Evolutionary conservation across 1,284 basidiomycete species (phyloP).

Genomic region (Rugosomyces carneus): DNA sequence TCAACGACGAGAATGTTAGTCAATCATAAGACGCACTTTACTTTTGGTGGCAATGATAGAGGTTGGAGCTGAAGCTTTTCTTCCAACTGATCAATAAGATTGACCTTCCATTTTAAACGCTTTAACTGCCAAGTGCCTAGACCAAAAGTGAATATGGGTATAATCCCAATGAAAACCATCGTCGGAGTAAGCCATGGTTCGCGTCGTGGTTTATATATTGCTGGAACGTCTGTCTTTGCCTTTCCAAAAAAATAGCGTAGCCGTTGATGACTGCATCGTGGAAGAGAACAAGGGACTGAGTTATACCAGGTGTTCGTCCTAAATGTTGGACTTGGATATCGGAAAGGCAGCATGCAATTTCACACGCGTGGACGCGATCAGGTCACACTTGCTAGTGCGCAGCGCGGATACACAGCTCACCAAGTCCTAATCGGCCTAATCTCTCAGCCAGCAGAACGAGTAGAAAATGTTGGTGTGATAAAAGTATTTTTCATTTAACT

Average conservation of each 20-base stretch:
- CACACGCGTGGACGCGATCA: slow-evolving; percentile 14
- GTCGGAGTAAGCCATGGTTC: slow-evolving; percentile 63
- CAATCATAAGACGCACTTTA: slow-evolving; percentile 66
- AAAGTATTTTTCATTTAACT: slow-evolving; percentile 2
- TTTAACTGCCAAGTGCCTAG: slow-evolving; percentile 93
- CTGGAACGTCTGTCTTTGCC: slow-evolving; percentile 28
- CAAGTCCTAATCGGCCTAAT: neutral
- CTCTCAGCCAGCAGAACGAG: slow-evolving; percentile 2
- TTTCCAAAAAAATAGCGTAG: slow-evolving; percentile 8
- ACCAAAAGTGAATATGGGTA: slow-evolving; percentile 89
- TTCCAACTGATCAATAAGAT: slow-evolving; percentile 91
- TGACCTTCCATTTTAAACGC: slow-evolving; percentile 92
- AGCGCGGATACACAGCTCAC: neutral
- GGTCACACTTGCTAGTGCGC: neutral
- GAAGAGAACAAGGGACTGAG: slow-evolving; percentile 1
- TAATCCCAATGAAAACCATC: slow-evolving; percentile 76
- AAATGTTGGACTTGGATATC: slow-evolving; percentile 2
- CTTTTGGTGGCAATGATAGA: slow-evolving; percentile 72
- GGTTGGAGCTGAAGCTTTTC: slow-evolving; percentile 83
- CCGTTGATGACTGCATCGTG: slow-evolving; percentile 2
- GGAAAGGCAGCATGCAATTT: slow-evolving; percentile 15
- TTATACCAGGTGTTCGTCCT: slow-evolving; percentile 1
- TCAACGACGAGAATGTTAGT: slow-evolving; percentile 15
- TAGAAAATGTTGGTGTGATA: neutral
- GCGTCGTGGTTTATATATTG: slow-evolving; percentile 49